Percentiles rank a stretch among this genome's conserved stretches.
These are phyloP conservation scores for Mycena rosella DNA, from an alignment of 768 basidiomycete species.

Conservation along the genomic window DNA sequence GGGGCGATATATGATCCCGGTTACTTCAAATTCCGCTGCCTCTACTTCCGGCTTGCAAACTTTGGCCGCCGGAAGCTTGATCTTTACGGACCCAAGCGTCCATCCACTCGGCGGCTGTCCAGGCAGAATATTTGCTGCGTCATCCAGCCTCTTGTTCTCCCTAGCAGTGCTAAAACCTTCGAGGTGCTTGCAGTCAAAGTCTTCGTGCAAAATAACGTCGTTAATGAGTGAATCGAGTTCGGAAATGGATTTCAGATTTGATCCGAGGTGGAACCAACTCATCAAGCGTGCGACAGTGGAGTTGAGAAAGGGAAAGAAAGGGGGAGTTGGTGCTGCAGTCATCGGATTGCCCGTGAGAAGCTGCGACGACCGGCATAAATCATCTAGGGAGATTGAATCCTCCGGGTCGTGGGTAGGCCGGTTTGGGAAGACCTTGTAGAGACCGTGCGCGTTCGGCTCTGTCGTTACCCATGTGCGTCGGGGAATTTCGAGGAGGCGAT, in stretches of 20 bases:
- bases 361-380: too few species aligned
- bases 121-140: background rate
- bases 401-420: too few species aligned
- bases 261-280: slow-evolving; percentile 40
- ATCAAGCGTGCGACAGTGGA: slow-evolving; percentile 40
- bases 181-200: slow-evolving; percentile 43
- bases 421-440: too few species aligned
- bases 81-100: slow-evolving; percentile 38
- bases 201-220: slow-evolving; percentile 40
- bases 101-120: slow-evolving; percentile 37
- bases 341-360: background rate
- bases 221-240: slow-evolving; percentile 43
- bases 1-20: slow-evolving; percentile 33
- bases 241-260: slow-evolving; percentile 39
- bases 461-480: too few species aligned
- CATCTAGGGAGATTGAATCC: too few species aligned
- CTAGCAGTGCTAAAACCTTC: slow-evolving; percentile 36
- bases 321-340: slow-evolving; percentile 19
- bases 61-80: slow-evolving; percentile 38
- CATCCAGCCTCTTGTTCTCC: slow-evolving; percentile 38
- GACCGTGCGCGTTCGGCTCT: too few species aligned
- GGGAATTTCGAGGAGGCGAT: too few species aligned
- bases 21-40: slow-evolving; percentile 38
- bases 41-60: slow-evolving; percentile 34
- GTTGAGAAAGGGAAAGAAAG: slow-evolving; percentile 40